A percentile compares a stretch with the other conserved stretches of the same genome.
phyloP scores from a whole-genome alignment of 1,284 basidiomycete species.

The Boletus nobilissimus region DNA sequence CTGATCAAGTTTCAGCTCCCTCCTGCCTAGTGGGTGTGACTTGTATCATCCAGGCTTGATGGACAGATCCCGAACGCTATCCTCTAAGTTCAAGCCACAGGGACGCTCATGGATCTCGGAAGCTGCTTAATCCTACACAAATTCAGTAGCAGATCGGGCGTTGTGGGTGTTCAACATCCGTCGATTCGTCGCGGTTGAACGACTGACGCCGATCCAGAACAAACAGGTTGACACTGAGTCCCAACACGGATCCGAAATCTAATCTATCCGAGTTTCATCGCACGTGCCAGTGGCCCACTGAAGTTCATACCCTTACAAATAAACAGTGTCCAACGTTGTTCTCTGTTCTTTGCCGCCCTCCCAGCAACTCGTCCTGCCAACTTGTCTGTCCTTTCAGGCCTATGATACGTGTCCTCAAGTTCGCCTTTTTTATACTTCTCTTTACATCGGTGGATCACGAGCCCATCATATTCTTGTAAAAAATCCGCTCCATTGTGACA shows the following conservation, averaged over 20 bases:
- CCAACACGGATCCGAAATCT: not conserved
- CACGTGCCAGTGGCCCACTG: not conserved
- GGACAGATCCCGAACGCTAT: not conserved
- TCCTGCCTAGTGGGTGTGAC: not conserved
- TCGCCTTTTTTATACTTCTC: not conserved
- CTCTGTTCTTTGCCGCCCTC: not conserved
- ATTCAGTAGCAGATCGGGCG: not conserved
- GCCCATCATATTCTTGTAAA: not conserved
- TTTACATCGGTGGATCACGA: not conserved
- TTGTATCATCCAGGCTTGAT: not conserved
- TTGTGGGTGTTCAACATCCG: not conserved
- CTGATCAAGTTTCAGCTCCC: not conserved
- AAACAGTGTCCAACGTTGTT: not conserved
- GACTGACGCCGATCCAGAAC: not conserved
- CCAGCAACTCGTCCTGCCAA: not conserved
- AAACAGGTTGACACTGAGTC: not conserved
- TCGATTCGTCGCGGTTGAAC: not conserved
- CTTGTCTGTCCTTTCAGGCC: not conserved
- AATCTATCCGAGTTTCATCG: not conserved
- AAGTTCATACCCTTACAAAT: not conserved
- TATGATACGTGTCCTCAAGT: not conserved
- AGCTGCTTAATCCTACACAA: not conserved
- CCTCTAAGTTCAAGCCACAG: not conserved
- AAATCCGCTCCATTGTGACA: not conserved
- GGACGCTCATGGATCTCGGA: not conserved